Conservation (phyloP, 495 filamentous ascomycete genomes). For the Penicillium samsonianum region DNA sequence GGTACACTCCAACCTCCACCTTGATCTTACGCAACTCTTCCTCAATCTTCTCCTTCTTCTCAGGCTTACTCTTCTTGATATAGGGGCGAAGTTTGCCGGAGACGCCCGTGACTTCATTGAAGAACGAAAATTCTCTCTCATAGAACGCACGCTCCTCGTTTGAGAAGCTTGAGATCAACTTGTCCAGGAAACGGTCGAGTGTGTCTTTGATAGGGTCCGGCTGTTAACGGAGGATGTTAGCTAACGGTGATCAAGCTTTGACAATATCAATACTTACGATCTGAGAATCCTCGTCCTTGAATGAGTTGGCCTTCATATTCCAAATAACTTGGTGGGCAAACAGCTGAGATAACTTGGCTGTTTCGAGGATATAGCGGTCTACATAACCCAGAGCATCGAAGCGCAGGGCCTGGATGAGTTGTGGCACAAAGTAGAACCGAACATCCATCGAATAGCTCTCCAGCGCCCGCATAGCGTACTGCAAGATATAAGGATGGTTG, state of each 20-base stretch:
- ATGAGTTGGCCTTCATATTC: conserved; percentile 99
- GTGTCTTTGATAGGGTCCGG: conserved; percentile 92
- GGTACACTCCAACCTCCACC: conserved; percentile 93
- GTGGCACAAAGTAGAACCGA: conserved; percentile 98
- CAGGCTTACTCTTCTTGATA: conserved; percentile 88
- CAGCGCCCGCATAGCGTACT: conserved; percentile 95
- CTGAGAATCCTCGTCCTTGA: conserved; percentile 91
- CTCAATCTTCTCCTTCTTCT: conserved; percentile 99
- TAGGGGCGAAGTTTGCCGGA: conserved; percentile 93
- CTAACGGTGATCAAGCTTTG: conserved; percentile 5
- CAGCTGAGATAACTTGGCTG: conserved; percentile 89
- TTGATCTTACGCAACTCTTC: conserved; percentile 93
- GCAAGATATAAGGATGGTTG: conserved; percentile 92
- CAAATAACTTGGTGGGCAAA: conserved; percentile 99
- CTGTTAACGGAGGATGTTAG: conserved; percentile 53
- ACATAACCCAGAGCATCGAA: conserved; percentile 95
- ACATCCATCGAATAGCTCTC: conserved; percentile 93
- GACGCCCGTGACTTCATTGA: conserved; percentile 92
- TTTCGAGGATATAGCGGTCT: conserved; percentile 94
- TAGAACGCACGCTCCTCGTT: conserved; percentile 79
- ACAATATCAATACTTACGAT: conserved; percentile 60
- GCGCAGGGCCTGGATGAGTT: conserved; percentile 94
- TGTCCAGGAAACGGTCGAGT: conserved; percentile 84
- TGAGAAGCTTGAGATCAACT: conserved; percentile 81
- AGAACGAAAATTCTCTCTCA: conserved; percentile 94